Evolutionary conservation across 2,329 filamentous ascomycete genomes (phyloP), one percentile per base, ranked within the genome.

Genomic region (Neophaeococcomyces mojaviensis): DNA sequence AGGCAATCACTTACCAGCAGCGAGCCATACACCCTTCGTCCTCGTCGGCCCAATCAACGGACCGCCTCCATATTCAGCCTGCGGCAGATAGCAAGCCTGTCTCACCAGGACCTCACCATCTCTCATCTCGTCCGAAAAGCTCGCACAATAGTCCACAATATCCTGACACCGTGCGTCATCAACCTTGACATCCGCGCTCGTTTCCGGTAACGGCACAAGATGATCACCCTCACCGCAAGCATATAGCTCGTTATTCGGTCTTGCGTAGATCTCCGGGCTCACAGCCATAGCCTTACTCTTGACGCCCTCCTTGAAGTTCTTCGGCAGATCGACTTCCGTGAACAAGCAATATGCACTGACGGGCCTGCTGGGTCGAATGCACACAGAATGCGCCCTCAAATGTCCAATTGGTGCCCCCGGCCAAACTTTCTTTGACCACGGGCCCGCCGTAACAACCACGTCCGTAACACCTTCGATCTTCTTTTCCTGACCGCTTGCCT

Each of bases 11-110:
- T n/a, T n/a, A n/a, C n/a, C n/a, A n/a, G 87, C 77, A 0, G 92
- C 92, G 49, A 97, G 72, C 63, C 84, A 82, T 35, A 97, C 59
- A 0, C 89, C 88, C 5, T 79, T 77, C 0, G 83, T 78, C 2
- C 77, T 76, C 6, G 88, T 89, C 44, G 74, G 70, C 0, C 92
- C 92, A 19, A 97, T 76, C 40, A 97, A 65, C 4, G 92, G 90
- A 43, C 63, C 64, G 9, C 59, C 65, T 18, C 64, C 68, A 2
- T 66, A 63, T 45, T 62, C 67, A 49, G 89, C 84, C 54, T 83
- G 85, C 1, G 92, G 92, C 40, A 98, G 71, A 66, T 98, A 98
- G 66, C 92, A 98, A 19, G 92, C 89, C 68, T 98, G 92, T 55
- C 81, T 79, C 4, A 79, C 77, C 46, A 82, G 80, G 44, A 97